Base-by-base conservation (phyloP, 306 rosid species). In the Cicer judaicum region DNA sequence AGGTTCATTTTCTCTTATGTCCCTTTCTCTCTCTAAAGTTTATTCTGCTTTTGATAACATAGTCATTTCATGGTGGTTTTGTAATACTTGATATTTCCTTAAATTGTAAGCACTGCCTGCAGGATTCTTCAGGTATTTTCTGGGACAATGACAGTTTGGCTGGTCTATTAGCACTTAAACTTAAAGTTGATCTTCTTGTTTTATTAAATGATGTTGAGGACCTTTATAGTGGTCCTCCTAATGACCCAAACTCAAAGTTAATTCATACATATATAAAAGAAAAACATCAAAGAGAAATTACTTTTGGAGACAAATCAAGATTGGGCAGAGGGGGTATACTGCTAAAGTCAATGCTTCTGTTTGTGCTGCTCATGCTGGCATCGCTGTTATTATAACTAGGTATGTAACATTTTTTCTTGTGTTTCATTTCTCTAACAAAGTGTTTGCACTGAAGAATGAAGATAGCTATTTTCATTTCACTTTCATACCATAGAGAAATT, bases 121-220 rank as follows among this genome's bases (percentile, higher is more conserved):
- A 93, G 98, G 98, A 94, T 72, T 90, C 97, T 72, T 84, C 97
- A 53, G 98, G 98, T 52, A 91, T 91, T 74, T 94, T 94, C 72
- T 94, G 97, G 99, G 99, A 94, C 82, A 94, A 94, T 73, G 99
- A 94, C 72, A 89, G 99, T 77, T 90, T 94, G 88, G 97, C 99
- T 5, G 87, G 95, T 78, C 84, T 92, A 57, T 81, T 94, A 79
- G 97, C 99, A 59, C 74, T 82, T 64, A 96, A 94, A 80, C 91
- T 92, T 57, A 92, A 94, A 72, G 99, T 95, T 64, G 99, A 94
- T 68, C 97, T 94, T 63, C 90, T 94, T 50, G 95, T 94, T 83
- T 64, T 94, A 55, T 76, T 94, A 80, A 94, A 96, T 80, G 99
- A 94, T 85, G 99, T 94, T 34, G 97, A 94, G 78, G 99, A 97